phyloP scores from a whole-genome alignment of 73 alveolate species.

The Breviolum minutum region DNA sequence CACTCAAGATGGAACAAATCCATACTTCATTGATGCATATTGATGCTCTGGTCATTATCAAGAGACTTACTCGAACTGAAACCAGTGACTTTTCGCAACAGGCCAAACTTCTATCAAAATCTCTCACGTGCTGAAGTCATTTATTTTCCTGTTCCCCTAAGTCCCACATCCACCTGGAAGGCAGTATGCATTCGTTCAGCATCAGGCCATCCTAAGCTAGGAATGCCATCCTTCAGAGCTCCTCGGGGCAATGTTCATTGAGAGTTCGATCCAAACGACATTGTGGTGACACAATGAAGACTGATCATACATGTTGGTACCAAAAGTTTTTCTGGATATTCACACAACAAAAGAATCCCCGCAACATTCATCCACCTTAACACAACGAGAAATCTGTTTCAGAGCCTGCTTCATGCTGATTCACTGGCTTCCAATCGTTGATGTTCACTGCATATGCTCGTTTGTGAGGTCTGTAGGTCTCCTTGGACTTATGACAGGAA shows the following conservation, averaged over 20 bases:
- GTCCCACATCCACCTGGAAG: conserved; percentile 21
- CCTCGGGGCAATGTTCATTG: conserved; percentile 35
- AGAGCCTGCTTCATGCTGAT: conserved; percentile 92
- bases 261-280: too few species aligned
- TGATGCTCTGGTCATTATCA: background rate
- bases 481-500: background rate
- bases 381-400: background rate
- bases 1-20: too few species aligned
- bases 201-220: conserved; percentile 61
- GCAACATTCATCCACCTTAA: background rate
- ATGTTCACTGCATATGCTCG: conserved; percentile 76
- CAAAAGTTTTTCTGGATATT: too few species aligned
- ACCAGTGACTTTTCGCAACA: background rate
- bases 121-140: too few species aligned
- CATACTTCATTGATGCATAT: too few species aligned
- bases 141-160: background rate
- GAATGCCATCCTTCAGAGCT: conserved; percentile 66
- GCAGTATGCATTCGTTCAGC: conserved; percentile 64
- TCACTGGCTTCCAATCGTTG: conserved; percentile 93
- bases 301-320: background rate
- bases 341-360: too few species aligned
- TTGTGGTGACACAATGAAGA: too few species aligned
- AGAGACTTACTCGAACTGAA: background rate
- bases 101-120: background rate
- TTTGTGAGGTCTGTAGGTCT: conserved; percentile 60